A percentile compares a stretch with the other conserved stretches of the same genome.
phyloP scores from a whole-genome alignment of 805 yeast genomes.

The Kodamaea kakaduensis region DNA sequence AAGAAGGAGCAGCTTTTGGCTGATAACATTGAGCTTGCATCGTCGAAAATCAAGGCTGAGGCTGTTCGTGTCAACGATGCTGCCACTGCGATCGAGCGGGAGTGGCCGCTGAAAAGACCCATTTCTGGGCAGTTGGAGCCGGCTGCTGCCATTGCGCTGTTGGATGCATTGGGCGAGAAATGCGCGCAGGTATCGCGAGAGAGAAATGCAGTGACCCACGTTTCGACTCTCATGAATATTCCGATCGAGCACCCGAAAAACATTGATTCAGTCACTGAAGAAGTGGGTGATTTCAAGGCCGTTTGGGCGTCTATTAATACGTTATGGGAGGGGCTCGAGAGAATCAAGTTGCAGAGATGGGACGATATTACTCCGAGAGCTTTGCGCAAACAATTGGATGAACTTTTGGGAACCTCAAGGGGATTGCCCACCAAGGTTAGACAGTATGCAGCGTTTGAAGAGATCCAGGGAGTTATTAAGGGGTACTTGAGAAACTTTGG shows the following conservation, averaged over 20 bases:
- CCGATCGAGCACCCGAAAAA: constrained; percentile 25
- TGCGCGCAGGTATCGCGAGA: constrained; percentile 11
- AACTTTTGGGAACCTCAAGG: constrained; percentile 42
- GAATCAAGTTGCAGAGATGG: constrained; percentile 48
- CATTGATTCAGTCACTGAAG: constrained; percentile 37
- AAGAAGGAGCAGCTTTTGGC: constrained; percentile 36
- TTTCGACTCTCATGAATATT: constrained; percentile 28
- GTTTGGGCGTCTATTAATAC: constrained; percentile 64
- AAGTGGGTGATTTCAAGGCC: constrained; percentile 49
- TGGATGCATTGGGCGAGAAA: constrained; percentile 24
- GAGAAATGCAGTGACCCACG: constrained; percentile 17
- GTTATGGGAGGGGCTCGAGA: constrained; percentile 45
- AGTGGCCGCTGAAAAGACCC: constrained; percentile 52
- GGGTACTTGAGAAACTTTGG: constrained; percentile 35
- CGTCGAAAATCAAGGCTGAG: constrained; percentile 41
- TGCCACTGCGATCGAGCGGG: constrained; percentile 24
- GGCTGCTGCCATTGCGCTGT: constrained; percentile 36
- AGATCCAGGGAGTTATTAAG: constrained; percentile 46
- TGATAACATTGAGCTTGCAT: constrained; percentile 39
- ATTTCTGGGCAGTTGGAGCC: constrained; percentile 41
- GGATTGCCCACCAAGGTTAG: constrained; percentile 55
- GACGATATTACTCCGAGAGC: constrained; percentile 38
- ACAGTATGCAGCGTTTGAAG: constrained; percentile 66
- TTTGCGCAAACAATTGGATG: constrained; percentile 49
- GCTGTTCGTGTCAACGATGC: constrained; percentile 30